These are phyloP conservation scores for Panus rudis DNA, from an alignment of 768 basidiomycete species.

Conservation along the genomic window DNA sequence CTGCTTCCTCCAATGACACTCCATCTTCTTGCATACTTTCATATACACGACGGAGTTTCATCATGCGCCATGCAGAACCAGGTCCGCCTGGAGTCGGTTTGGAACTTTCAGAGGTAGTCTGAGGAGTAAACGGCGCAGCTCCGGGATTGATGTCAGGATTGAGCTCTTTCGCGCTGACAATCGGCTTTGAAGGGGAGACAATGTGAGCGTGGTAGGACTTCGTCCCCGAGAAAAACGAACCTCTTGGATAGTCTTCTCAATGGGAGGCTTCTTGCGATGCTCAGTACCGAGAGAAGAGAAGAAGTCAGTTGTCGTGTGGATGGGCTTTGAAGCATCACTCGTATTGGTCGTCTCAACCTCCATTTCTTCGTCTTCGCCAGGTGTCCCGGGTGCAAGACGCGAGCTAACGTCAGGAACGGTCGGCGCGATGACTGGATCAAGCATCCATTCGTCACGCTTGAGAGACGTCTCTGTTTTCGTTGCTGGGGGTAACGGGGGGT, in stretches of 20 bases:
- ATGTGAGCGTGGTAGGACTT: not conserved
- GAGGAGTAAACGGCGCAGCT: not conserved
- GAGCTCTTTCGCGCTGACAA: constrained; percentile 55
- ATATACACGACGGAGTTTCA: constrained; percentile 84
- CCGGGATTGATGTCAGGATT: constrained; percentile 44
- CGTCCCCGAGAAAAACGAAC: not conserved
- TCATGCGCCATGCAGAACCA: constrained; percentile 97
- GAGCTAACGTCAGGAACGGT: constrained; percentile 19
- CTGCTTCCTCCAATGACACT: constrained; percentile 66
- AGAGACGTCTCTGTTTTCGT: constrained; percentile 41
- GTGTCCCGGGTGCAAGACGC: constrained; percentile 15
- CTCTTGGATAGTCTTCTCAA: too few relatives aligned
- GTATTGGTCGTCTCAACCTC: not conserved
- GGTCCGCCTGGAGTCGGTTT: constrained; percentile 75
- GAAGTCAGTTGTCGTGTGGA: constrained; percentile 71
- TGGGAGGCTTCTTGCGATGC: constrained; percentile 54
- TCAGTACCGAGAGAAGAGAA: constrained; percentile 85
- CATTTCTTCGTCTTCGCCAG: too few relatives aligned
- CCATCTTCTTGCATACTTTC: constrained; percentile 88
- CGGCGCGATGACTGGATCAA: constrained; percentile 35
- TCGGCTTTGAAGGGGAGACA: constrained; percentile 40
- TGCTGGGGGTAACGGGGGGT: constrained; percentile 40
- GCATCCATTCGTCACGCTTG: constrained; percentile 88
- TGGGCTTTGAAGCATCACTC: too few relatives aligned
- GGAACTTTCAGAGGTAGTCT: constrained; percentile 38